phyloP scores from a whole-genome alignment of 371 early-diverging fungal species.

The Umbelopsis sp. region DNA sequence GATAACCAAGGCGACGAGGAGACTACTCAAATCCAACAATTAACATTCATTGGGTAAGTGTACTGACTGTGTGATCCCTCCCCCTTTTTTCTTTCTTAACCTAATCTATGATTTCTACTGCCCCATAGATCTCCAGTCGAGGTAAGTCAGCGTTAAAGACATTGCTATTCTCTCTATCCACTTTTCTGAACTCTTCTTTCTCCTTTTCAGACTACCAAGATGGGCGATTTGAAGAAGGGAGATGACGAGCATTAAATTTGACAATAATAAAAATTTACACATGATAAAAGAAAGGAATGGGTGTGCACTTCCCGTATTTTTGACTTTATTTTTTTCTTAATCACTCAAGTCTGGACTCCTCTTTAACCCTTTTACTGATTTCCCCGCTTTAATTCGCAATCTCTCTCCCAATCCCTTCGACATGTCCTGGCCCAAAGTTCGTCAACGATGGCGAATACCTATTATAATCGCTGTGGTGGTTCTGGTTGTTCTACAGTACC shows the following conservation, averaged over 20 bases:
- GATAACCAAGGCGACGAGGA: constrained; percentile 87
- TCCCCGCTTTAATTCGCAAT: neutral
- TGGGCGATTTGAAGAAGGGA: constrained; percentile 50
- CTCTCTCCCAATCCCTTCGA: neutral
- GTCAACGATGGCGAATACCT: constrained; percentile 15
- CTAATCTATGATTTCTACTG: neutral
- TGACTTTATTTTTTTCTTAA: neutral
- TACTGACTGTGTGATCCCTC: too few species aligned
- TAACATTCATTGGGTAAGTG: constrained; percentile 78
- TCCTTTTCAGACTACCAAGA: constrained; percentile 43
- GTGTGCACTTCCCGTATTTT: neutral
- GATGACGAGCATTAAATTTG: constrained; percentile 34
- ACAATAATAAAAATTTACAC: neutral
- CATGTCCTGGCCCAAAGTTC: constrained; percentile 4
- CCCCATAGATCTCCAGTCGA: constrained; percentile 27
- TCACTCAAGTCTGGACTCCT: neutral
- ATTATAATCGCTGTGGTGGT: neutral
- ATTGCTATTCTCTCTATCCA: neutral
- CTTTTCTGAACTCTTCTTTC: constrained; percentile 18
- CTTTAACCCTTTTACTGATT: neutral
- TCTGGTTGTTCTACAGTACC: neutral
- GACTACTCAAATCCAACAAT: constrained; percentile 75
- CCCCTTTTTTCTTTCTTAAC: too few species aligned
- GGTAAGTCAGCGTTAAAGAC: constrained; percentile 24
- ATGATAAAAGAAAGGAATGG: neutral